Evolutionary conservation across 768 basidiomycete species (phyloP), one percentile per base, ranked within the genome.

Genomic region (Dioszegia aurantiaca): DNA sequence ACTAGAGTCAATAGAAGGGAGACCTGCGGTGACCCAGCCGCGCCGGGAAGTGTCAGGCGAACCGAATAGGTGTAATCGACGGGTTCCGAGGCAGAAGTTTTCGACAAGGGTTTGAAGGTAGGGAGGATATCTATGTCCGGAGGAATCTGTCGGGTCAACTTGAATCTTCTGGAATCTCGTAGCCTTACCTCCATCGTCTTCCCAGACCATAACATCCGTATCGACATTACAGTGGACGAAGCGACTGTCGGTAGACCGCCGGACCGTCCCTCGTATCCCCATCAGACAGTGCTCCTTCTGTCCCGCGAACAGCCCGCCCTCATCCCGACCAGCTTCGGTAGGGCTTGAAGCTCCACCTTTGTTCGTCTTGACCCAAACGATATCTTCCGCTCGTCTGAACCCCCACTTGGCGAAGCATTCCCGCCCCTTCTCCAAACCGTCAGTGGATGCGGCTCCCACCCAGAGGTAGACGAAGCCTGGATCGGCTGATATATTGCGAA

Each of bases 161-260:
- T 1, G 28, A 5, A 10, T 1, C 14, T 1, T n/a, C n/a, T n/a
- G n/a, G 3, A 21, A 40, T 40, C 46, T 11, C 21, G 27, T n/a
- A n/a, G 12, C 65, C 73, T 59, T 53, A 79, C 79, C 78, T 3
- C 81, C 76, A 5, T 85, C 80, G 65, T 93, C 90, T 88, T 80
- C 93, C 59, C 63, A 61, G 55, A 60, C 42, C 63, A 56, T 56
- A 39, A 65, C 44, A 51, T 59, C 48, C 23, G 61, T 74, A 89
- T 89, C 90, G 64, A 99, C 88, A 77, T 99, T 99, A 73, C 93
- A 97, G 76, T 99, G 94, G 0, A 95, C 94, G 77, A 98, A 93
- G 87, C 90, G 89, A 59, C 86, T 87, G 74, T 99, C 95, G 1
- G 88, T 93, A 19, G 89, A 90, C 28, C 95, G 83, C 23, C 94